Conservation (phyloP, 2,329 filamentous ascomycete genomes). For the Hypocrella siamensis region DNA sequence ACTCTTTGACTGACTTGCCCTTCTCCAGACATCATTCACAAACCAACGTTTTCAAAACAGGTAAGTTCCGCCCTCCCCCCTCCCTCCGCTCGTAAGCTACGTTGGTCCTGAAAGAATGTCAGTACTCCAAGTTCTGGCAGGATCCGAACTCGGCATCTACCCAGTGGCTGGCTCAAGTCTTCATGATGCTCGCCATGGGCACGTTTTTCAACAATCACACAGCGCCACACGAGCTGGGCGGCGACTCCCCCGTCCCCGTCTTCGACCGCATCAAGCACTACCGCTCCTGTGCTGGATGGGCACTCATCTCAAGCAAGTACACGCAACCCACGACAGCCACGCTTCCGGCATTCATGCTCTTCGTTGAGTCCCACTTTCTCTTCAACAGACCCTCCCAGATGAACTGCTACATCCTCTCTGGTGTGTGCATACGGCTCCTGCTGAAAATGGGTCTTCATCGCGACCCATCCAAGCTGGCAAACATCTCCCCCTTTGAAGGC, state of each 20-base stretch:
- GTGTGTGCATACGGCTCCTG: constrained; percentile 35
- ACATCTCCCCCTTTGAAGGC: constrained; percentile 33
- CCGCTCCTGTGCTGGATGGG: constrained; percentile 33
- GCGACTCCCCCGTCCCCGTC: constrained; percentile 21
- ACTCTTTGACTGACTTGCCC: constrained; percentile 2
- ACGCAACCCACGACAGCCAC: constrained; percentile 30
- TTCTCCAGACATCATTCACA: constrained; percentile 33
- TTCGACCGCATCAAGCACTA: constrained; percentile 31
- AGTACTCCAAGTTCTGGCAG: constrained; percentile 35
- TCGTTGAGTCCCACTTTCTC: constrained; percentile 37
- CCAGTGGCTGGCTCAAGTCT: constrained; percentile 35
- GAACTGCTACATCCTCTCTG: constrained; percentile 36
- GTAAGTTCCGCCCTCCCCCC: constrained; percentile 10
- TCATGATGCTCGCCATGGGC: constrained; percentile 27
- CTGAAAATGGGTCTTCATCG: constrained; percentile 44
- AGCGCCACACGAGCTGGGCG: constrained; percentile 25
- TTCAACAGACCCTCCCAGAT: constrained; percentile 33
- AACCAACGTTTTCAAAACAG: constrained; percentile 31
- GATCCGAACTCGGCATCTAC: constrained; percentile 21
- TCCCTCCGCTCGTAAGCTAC: not conserved
- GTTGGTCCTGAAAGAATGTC: constrained; percentile 2
- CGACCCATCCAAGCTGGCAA: constrained; percentile 34
- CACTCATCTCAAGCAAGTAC: constrained; percentile 34
- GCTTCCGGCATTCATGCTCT: constrained; percentile 34
- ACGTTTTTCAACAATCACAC: constrained; percentile 28